Base-by-base conservation (phyloP, 2,329 filamentous ascomycete species). In the Zymoseptoria pseudotritici region DNA sequence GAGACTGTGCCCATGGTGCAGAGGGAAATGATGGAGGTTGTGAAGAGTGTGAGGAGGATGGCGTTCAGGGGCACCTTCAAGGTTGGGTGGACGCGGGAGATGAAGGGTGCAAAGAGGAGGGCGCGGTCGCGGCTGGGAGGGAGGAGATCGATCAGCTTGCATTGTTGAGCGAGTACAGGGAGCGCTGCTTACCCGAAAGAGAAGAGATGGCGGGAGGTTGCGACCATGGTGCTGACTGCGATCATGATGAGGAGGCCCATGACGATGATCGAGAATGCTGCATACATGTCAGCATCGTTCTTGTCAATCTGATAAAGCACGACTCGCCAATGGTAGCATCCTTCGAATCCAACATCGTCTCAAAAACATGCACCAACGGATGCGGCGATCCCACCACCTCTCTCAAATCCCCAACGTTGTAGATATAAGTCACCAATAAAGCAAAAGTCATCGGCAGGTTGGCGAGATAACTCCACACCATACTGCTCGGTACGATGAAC, bases 381-480 rank as follows among this genome's bases (percentile, higher is more conserved):
- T 62, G 74, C 2, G 60, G 54, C 60, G 50, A 69, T 31, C 42
- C 65, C 50, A 58, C 64, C 17, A 67, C 67, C 3, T 61, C 61
- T 50, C 73, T 69, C 19, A 75, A 59, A 19, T 70, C 65, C 22
- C 74, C 68, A 8, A 76, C 61, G 56, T 72, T 71, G 61, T 75
- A 74, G 49, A 73, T 66, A 53, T 74, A 71, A 3, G 74, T 74
- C 11, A 72, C 52, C 3, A 69, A 56, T 55, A 71, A 63, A 11
- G 69, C 56, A 22, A 73, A 61, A 0, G 66, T 70, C 7, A 71
- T 56, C 1, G 67, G 66, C 4, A 65, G 62, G 55, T 73, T 74
- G 46, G 72, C 61, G n/a, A 73, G 59, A 61, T 76, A 78, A 8
- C 71, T 71, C 56, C 73, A 71, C 5, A 79, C 65, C 71, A 78